These are phyloP conservation scores for Acanthochlamys bracteata DNA, from an alignment of 106 monocot genomes.

Conservation along the genomic window DNA sequence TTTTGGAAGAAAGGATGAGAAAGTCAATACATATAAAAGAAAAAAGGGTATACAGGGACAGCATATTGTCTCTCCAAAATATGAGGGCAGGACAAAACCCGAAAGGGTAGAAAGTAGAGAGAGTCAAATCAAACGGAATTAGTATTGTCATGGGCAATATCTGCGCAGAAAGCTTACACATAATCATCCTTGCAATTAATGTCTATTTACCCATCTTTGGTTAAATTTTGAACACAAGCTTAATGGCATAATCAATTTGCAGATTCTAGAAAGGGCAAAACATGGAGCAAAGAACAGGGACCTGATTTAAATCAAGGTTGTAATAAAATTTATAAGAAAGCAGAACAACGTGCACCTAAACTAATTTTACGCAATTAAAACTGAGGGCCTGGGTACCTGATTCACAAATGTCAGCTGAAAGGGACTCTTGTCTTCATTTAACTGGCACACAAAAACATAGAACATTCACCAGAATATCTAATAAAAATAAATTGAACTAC, in stretches of 20 bases:
- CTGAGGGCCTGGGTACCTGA: constrained; percentile 38
- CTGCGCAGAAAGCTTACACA: background rate
- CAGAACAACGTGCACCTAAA: too few species aligned
- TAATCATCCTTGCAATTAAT: too few species aligned
- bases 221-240: too few species aligned
- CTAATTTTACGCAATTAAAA: background rate
- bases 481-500: background rate
- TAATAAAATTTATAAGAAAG: too few species aligned
- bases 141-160: too few species aligned
- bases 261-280: background rate
- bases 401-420: constrained; percentile 96
- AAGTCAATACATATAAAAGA: background rate
- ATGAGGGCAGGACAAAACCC: too few species aligned
- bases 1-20: background rate
- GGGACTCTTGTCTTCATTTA: constrained; percentile 95
- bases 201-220: too few species aligned
- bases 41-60: background rate
- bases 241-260: too few species aligned
- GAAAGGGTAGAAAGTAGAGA: too few species aligned
- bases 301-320: too few species aligned
- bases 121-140: too few species aligned
- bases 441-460: constrained; percentile 31
- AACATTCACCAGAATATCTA: background rate
- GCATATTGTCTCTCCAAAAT: too few species aligned
- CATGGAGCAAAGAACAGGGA: background rate